Evolutionary conservation across 2,329 filamentous ascomycete genomes (phyloP).

Genomic region (Colletotrichum acutatum): DNA sequence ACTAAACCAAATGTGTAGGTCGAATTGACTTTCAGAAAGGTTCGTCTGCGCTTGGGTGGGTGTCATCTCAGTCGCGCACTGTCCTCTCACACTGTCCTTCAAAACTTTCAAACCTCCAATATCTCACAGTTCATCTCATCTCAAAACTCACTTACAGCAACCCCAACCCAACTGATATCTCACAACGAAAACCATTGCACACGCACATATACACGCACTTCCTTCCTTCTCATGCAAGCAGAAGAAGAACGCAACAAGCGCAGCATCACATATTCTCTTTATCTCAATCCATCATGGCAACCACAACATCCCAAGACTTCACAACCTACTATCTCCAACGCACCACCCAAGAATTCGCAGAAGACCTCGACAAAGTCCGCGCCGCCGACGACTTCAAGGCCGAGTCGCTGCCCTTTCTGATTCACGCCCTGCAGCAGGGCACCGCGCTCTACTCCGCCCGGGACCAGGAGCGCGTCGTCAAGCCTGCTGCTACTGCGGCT

Average conservation of each 20-base stretch:
- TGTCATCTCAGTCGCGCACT: background rate
- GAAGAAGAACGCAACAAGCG: too few relatives aligned
- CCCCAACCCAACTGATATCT: background rate
- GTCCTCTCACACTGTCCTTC: background rate
- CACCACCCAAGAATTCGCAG: slow-evolving; percentile 75
- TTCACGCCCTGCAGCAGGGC: slow-evolving; percentile 76
- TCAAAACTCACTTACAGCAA: background rate
- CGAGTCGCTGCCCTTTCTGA: slow-evolving; percentile 71
- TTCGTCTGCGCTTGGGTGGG: background rate
- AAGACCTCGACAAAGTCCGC: slow-evolving; percentile 79
- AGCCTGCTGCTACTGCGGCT: slow-evolving; percentile 1
- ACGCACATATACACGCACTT: too few relatives aligned
- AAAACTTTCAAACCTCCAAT: slow-evolving; percentile 14
- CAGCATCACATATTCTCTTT: background rate
- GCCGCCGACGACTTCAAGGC: slow-evolving; percentile 76
- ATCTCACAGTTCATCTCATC: background rate
- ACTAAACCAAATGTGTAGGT: background rate
- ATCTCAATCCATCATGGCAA: background rate
- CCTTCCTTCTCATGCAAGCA: too few relatives aligned
- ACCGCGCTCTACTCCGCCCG: slow-evolving; percentile 68
- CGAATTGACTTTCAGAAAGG: background rate
- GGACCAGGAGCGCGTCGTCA: slow-evolving; percentile 44
- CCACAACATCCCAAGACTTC: slow-evolving; percentile 54
- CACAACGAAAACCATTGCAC: too few relatives aligned
- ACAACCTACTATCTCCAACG: slow-evolving; percentile 76